phyloP scores from a whole-genome alignment of 495 filamentous ascomycete species.

The Apodospora peruviana region DNA sequence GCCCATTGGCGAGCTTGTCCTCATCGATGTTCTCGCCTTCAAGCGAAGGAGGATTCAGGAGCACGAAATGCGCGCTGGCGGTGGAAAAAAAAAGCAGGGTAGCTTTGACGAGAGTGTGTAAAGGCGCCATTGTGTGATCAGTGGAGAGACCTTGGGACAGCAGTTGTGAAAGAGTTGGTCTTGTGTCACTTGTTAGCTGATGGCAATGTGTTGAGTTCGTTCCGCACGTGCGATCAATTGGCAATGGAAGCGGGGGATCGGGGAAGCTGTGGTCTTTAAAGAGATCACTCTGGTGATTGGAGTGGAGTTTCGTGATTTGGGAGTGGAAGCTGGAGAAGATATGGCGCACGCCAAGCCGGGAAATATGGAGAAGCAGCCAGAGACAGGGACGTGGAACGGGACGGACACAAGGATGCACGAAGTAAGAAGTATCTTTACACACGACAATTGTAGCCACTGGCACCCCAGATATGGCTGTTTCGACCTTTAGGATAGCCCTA shows the following conservation, averaged over 20 bases:
- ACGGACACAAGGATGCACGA: too few relatives aligned
- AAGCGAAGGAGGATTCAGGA: constrained; percentile 37
- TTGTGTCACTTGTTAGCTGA: background rate
- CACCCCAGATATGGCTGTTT: background rate
- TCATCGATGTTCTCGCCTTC: constrained; percentile 37
- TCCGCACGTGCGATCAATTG: too few relatives aligned
- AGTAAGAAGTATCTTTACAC: too few relatives aligned
- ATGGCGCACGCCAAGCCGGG: constrained; percentile 10
- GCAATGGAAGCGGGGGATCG: too few relatives aligned
- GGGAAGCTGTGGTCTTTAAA: constrained; percentile 1
- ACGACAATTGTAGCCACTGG: too few relatives aligned
- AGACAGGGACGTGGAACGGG: background rate
- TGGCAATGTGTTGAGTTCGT: too few relatives aligned
- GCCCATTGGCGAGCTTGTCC: constrained; percentile 28
- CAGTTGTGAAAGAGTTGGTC: background rate
- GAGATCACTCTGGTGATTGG: background rate
- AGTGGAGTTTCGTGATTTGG: background rate
- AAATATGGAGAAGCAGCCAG: constrained; percentile 1
- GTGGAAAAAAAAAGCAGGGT: constrained; percentile 27
- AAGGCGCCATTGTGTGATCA: constrained; percentile 22
- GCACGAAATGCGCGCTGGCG: constrained; percentile 41
- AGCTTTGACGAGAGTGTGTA: constrained; percentile 15
- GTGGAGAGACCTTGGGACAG: background rate
- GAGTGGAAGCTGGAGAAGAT: background rate
- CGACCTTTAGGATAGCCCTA: too few relatives aligned